phyloP scores from a whole-genome alignment of 441 rosid genomes.

The Corymbia calophylla region DNA sequence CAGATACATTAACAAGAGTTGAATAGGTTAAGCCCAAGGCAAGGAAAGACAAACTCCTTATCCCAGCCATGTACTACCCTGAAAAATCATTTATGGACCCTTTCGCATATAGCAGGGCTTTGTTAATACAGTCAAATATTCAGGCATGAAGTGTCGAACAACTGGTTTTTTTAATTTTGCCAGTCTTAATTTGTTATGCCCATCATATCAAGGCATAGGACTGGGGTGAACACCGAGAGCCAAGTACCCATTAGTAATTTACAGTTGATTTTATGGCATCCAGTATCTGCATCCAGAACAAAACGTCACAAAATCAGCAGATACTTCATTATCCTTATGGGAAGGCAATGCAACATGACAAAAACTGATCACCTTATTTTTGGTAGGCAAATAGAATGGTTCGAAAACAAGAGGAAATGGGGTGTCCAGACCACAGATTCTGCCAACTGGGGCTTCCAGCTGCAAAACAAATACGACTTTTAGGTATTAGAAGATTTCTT shows the following conservation, averaged over 20 bases:
- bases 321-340: not conserved
- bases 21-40: not conserved
- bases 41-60: not conserved
- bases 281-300: conserved; percentile 42
- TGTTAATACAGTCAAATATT: not conserved
- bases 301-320: not conserved
- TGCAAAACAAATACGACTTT: conserved; percentile 23
- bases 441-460: conserved; percentile 86
- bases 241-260: conserved; percentile 30
- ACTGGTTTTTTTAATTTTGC: not conserved
- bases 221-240: not conserved
- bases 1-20: not conserved
- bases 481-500: not conserved
- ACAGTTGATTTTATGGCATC: conserved; percentile 75
- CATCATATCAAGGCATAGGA: not conserved
- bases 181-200: not conserved
- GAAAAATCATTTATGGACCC: not conserved
- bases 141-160: not conserved
- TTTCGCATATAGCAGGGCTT: not conserved
- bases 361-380: conserved; percentile 57
- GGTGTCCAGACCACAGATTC: conserved; percentile 88
- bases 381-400: conserved; percentile 85
- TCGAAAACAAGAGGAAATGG: conserved; percentile 94
- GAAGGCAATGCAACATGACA: not conserved
- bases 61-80: not conserved